Evolutionary conservation across 306 rosid species (phyloP).

Genomic region (Cicer judaicum): DNA sequence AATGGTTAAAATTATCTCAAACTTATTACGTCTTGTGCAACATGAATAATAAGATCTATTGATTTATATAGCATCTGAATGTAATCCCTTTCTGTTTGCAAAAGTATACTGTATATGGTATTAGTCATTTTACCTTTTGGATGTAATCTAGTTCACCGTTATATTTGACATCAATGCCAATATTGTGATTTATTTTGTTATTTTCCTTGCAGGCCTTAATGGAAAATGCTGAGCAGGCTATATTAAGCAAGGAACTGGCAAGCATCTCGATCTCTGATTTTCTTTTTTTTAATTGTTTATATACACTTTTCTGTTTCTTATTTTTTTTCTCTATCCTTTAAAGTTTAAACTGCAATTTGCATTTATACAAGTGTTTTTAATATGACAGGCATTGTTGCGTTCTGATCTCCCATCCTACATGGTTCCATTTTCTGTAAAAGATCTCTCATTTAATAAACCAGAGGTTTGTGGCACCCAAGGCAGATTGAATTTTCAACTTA

Average conservation of each 20-base stretch:
- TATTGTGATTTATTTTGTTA: constrained; percentile 33
- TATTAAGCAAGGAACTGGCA: constrained; percentile 97
- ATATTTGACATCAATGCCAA: constrained; percentile 10
- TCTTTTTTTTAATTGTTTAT: constrained; percentile 3
- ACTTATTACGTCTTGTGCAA: constrained; percentile 17
- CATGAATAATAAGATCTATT: constrained; percentile 38
- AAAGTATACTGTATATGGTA: background rate
- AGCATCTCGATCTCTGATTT: constrained; percentile 41
- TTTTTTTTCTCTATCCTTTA: constrained; percentile 18
- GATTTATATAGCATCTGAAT: constrained; percentile 36
- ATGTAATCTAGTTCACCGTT: constrained; percentile 16
- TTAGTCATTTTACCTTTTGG: constrained; percentile 12
- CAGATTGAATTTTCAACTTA: constrained; percentile 26
- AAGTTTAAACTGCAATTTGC: constrained; percentile 27
- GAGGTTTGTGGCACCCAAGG: constrained; percentile 64
- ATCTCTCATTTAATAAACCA: constrained; percentile 75
- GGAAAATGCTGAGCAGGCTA: constrained; percentile 80
- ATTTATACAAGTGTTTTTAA: constrained; percentile 39
- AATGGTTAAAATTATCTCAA: constrained; percentile 33
- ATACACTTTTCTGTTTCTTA: background rate
- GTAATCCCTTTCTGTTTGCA: constrained; percentile 11
- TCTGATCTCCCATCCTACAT: constrained; percentile 92
- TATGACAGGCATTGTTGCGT: constrained; percentile 80
- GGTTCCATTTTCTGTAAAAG: constrained; percentile 75
- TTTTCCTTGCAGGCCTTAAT: constrained; percentile 70